Evolutionary conservation across 768 basidiomycete species (phyloP), one percentile per base, ranked within the genome.

Genomic region (Chalciporus sphaerocephalus): DNA sequence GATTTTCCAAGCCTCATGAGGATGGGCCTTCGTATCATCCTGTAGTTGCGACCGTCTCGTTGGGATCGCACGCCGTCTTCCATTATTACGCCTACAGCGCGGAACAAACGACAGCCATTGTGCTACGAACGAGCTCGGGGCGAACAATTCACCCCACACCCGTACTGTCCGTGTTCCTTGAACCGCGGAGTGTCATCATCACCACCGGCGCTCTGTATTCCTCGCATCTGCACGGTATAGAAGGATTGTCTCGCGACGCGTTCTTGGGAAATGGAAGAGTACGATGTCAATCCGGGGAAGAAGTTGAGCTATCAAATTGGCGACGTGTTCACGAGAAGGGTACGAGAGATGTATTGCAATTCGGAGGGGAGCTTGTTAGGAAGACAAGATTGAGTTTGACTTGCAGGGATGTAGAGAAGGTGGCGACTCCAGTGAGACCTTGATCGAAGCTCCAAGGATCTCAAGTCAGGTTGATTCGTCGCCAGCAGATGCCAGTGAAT

Each of bases 11-110:
- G 90, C 90, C 92, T 2, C 94, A 96, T 57, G 84, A 95, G 69
- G 93, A 97, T 62, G 92, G 94, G 0, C 86, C 92, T 2, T 78
- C 83, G 15, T 97, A 95, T 67, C 70, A 83, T 57, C 90, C 93
- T 0, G 80, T 86, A 5, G 93, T 96, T 1, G 85, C 90, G 2
- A 96, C 94, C n/a, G 68, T 97, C 40, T 92, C 93, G 12, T 69
- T 96, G 47, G 84, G 85, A 33, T 87, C 90, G 2, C 90, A 93
- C 62, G 71, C 85, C 2, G 71, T 91, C 45, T 85, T 97, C 53
- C 78, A 92, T 65, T 88, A 95, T 60, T 90, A 90, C 59, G 74
- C 73, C 42, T 90, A 90, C 56, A 62, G 40, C 50, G 16, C 30
- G 37, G 56, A 58, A 23, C 54, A 57, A 44, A 39, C 44, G 27